Conservation (phyloP, 495 filamentous ascomycete genomes). For the Penicillium ucsense region DNA sequence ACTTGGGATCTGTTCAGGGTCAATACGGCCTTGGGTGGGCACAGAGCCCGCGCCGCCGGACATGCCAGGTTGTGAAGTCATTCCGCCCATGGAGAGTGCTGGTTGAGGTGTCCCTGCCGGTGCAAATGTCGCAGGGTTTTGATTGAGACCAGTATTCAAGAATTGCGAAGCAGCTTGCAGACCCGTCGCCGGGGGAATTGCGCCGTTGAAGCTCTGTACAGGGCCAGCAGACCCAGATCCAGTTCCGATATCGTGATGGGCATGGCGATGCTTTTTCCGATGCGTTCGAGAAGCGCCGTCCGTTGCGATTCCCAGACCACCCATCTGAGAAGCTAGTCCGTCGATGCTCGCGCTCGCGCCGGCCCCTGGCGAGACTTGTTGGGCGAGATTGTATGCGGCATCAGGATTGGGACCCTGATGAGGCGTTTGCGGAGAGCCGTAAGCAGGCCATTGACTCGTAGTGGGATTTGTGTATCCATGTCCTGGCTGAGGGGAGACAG, state of each 20-base stretch:
- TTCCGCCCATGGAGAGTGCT: slow-evolving; percentile 40
- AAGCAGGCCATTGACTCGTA: slow-evolving; percentile 34
- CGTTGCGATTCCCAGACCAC: slow-evolving; percentile 61
- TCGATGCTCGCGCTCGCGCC: slow-evolving; percentile 37
- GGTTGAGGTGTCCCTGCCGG: slow-evolving; percentile 45
- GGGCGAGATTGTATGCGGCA: slow-evolving; percentile 25
- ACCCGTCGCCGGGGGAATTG: slow-evolving; percentile 42
- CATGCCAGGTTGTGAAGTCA: slow-evolving; percentile 45
- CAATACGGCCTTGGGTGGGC: slow-evolving; percentile 64
- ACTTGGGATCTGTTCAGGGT: slow-evolving; percentile 90
- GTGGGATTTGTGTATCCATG: slow-evolving; percentile 32
- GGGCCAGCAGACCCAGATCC: slow-evolving; percentile 18
- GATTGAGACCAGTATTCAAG: slow-evolving; percentile 56
- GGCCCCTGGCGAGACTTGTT: slow-evolving; percentile 21
- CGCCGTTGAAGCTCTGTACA: slow-evolving; percentile 55
- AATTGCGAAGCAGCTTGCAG: slow-evolving; percentile 54
- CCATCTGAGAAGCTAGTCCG: slow-evolving; percentile 78
- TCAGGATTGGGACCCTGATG: slow-evolving; percentile 18
- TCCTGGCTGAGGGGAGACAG: slow-evolving; percentile 53
- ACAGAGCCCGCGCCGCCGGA: slow-evolving; percentile 30
- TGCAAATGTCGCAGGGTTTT: slow-evolving; percentile 38
- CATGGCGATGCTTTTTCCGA: slow-evolving; percentile 92
- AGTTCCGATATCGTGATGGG: slow-evolving; percentile 78
- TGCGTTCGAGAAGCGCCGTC: slow-evolving; percentile 50
- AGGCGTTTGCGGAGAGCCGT: slow-evolving; percentile 30